phyloP scores from a whole-genome alignment of 768 basidiomycete genomes.

The Paxillus rubicundulus region DNA sequence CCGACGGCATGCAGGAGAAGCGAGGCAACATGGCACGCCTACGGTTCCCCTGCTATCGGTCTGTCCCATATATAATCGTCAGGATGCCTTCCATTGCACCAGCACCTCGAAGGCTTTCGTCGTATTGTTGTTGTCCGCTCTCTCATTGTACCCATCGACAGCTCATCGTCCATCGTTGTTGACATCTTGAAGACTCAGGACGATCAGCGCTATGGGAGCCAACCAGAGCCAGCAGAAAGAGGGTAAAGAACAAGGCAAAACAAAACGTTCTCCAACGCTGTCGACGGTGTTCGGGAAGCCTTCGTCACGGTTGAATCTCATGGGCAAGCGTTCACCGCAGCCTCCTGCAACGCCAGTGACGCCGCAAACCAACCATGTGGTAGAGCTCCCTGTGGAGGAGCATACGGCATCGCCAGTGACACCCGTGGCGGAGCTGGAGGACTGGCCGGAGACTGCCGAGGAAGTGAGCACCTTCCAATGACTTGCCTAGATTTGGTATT shows the following conservation, averaged over 20 bases:
- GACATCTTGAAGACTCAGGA: neutral
- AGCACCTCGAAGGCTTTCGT: neutral
- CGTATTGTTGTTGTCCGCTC: neutral
- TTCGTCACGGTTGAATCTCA: conserved; percentile 27
- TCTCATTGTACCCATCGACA: neutral
- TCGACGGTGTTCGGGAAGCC: conserved; percentile 24
- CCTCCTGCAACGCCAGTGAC: conserved; percentile 27
- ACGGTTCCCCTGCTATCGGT: conserved; percentile 3
- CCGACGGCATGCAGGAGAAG: conserved; percentile 28
- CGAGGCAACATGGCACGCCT: conserved; percentile 24
- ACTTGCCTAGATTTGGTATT: conserved; percentile 6
- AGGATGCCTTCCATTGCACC: conserved; percentile 8
- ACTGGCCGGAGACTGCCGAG: conserved; percentile 26
- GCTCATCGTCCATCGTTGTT: neutral
- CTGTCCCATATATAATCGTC: conserved; percentile 20
- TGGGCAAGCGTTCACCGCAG: conserved; percentile 31
- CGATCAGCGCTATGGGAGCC: conserved; percentile 21
- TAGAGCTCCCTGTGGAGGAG: conserved; percentile 12
- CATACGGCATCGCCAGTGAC: conserved; percentile 26
- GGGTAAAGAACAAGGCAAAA: conserved; percentile 19
- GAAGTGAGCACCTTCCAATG: conserved; percentile 8
- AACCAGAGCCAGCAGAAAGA: conserved; percentile 27
- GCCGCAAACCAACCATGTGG: conserved; percentile 9
- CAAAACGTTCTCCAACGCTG: conserved; percentile 25
- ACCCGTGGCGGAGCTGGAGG: conserved; percentile 17